Evolutionary conservation across 768 basidiomycete species (phyloP).

Genomic region (Exidia glandulosa): DNA sequence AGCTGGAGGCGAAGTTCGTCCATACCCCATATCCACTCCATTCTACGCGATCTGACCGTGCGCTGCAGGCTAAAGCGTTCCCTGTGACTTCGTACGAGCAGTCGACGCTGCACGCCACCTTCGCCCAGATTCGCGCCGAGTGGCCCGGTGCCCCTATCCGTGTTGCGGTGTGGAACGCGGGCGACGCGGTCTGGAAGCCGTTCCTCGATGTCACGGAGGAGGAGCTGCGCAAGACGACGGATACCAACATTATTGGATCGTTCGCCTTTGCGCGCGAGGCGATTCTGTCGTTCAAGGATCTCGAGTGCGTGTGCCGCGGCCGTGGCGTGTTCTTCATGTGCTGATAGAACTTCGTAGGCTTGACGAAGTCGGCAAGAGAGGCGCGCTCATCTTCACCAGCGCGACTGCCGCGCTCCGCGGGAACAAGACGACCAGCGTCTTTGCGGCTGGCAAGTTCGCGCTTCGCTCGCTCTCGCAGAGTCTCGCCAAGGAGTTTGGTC

Average conservation of each 20-base stretch:
- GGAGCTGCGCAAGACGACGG: constrained; percentile 39
- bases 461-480: constrained; percentile 56
- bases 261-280: constrained; percentile 57
- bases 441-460: constrained; percentile 56
- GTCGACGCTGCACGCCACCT: constrained; percentile 30
- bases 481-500: constrained; percentile 63
- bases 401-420: constrained; percentile 60
- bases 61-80: constrained; percentile 42
- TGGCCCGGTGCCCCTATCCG: constrained; percentile 33
- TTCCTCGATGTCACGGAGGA: constrained; percentile 54
- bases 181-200: constrained; percentile 46
- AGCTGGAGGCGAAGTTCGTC: constrained; percentile 43
- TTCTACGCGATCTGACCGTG: neutral
- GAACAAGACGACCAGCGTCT: constrained; percentile 47
- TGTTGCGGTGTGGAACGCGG: constrained; percentile 57
- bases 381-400: constrained; percentile 61
- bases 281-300: constrained; percentile 45
- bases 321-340: neutral
- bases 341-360: constrained; percentile 2
- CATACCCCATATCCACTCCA: neutral
- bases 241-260: constrained; percentile 44
- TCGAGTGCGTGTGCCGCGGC: neutral
- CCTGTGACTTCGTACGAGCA: constrained; percentile 32
- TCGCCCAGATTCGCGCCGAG: constrained; percentile 39
- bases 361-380: constrained; percentile 38